A percentile compares a stretch with the other conserved stretches of the same genome.
Conservation (phyloP, 352 stramenopile genomes). For the Pythium vanterpoolii region DNA sequence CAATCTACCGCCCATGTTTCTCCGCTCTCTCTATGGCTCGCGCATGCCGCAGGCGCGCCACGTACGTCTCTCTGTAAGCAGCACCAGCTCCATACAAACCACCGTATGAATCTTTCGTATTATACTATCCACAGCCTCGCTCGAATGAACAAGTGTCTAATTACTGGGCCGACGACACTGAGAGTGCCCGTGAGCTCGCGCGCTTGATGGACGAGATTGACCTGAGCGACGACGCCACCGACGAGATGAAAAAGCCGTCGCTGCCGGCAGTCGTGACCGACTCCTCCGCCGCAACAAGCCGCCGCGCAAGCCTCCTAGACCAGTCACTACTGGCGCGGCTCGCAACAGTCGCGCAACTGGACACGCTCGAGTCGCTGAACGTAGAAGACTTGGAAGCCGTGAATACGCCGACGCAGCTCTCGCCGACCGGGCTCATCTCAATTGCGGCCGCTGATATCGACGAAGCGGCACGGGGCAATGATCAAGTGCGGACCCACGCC, state of each 20-base stretch:
- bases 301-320: slow-evolving; percentile 11
- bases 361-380: slow-evolving; percentile 32
- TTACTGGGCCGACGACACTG: slow-evolving; percentile 81
- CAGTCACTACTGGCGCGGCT: slow-evolving; percentile 32
- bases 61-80: slow-evolving; percentile 30
- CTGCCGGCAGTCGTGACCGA: slow-evolving; percentile 26
- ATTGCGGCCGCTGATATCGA: slow-evolving; percentile 83
- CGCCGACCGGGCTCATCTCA: slow-evolving; percentile 72
- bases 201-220: slow-evolving; percentile 62
- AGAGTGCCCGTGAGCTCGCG: slow-evolving; percentile 58
- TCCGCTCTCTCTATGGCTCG: slow-evolving; percentile 72
- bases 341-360: slow-evolving; percentile 14
- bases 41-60: slow-evolving; percentile 76
- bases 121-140: slow-evolving; percentile 38
- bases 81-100: background rate
- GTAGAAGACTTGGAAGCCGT: slow-evolving; percentile 50
- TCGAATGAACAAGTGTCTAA: slow-evolving; percentile 59
- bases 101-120: background rate
- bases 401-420: slow-evolving; percentile 54
- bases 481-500: slow-evolving; percentile 26
- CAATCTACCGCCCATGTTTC: slow-evolving; percentile 44
- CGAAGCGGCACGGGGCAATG: slow-evolving; percentile 41
- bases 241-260: slow-evolving; percentile 49
- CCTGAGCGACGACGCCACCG: slow-evolving; percentile 25
- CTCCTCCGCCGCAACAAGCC: background rate